These are phyloP conservation scores for Diaporthe helianthi DNA, from an alignment of 2,329 filamentous ascomycete genomes.

Conservation along the genomic window DNA sequence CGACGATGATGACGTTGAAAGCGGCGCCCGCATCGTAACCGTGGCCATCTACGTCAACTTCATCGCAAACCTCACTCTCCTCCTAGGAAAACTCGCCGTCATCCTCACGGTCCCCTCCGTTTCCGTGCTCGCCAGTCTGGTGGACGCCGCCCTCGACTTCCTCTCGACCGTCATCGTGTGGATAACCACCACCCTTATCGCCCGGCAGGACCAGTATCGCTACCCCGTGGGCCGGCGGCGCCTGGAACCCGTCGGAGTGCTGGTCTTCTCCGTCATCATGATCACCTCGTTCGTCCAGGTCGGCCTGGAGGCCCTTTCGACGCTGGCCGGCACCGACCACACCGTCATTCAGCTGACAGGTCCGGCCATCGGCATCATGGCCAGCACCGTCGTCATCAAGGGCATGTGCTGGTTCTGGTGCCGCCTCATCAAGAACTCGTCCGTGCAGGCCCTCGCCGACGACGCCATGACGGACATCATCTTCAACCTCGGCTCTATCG, in stretches of 20 bases:
- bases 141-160: slow-evolving; percentile 82
- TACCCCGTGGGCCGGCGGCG: slow-evolving; percentile 79
- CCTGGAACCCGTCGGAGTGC: slow-evolving; percentile 79
- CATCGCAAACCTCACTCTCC: slow-evolving; percentile 75
- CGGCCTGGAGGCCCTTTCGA: slow-evolving; percentile 71
- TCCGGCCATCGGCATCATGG: slow-evolving; percentile 81
- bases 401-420: slow-evolving; percentile 87
- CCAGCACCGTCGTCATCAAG: slow-evolving; percentile 81
- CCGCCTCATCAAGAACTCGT: slow-evolving; percentile 83
- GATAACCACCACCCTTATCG: slow-evolving; percentile 77
- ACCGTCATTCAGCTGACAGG: slow-evolving; percentile 75
- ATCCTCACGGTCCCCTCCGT: slow-evolving; percentile 81
- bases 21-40: slow-evolving; percentile 77
- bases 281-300: slow-evolving; percentile 85
- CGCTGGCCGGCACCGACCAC: slow-evolving; percentile 66
- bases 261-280: slow-evolving; percentile 87
- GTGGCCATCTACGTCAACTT: slow-evolving; percentile 89
- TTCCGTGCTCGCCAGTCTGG: slow-evolving; percentile 79
- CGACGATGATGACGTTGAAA: slow-evolving; percentile 76
- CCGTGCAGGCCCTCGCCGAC: slow-evolving; percentile 76
- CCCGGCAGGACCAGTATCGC: slow-evolving; percentile 74
- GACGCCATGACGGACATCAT: slow-evolving; percentile 65
- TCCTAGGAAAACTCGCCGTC: slow-evolving; percentile 79
- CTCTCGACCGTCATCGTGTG: slow-evolving; percentile 83
- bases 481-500: slow-evolving; percentile 88